Conservation (phyloP, 371 early-diverging fungal species). For the Smittium culicis region DNA sequence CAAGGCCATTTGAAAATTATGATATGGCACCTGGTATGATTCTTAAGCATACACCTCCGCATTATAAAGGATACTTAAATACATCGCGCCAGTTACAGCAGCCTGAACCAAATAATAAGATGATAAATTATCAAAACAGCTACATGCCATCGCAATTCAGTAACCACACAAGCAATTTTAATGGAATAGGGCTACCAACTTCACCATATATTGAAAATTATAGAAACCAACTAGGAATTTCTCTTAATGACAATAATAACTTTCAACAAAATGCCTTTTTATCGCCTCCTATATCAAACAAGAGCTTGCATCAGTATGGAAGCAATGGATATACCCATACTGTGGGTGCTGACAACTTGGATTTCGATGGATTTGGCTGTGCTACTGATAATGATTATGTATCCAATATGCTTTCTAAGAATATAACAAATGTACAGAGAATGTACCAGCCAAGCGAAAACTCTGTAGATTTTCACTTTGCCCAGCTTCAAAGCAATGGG, state of each 20-base stretch:
- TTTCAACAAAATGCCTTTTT: background rate
- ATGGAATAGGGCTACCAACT: background rate
- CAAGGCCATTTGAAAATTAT: background rate
- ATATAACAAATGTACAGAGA: background rate
- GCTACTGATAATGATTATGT: background rate
- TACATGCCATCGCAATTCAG: background rate
- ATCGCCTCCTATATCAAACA: background rate
- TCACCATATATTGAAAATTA: background rate
- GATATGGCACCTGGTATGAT: background rate
- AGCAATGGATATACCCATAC: background rate
- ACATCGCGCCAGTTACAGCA: background rate
- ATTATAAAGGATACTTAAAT: background rate
- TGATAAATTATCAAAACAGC: background rate
- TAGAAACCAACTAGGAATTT: background rate
- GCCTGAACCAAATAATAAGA: background rate
- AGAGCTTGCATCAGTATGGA: background rate
- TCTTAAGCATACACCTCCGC: background rate
- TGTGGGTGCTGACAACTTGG: background rate
- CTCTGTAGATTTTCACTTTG: background rate
- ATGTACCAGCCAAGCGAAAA: background rate
- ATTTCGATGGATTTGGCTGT: background rate
- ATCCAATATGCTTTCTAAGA: background rate
- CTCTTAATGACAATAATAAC: background rate
- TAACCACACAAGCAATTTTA: background rate
- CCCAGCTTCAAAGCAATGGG: background rate